Evolutionary conservation across 257 asterid genomes (phyloP), one percentile per base, ranked within the genome.

Genomic region (Paulownia fortunei): DNA sequence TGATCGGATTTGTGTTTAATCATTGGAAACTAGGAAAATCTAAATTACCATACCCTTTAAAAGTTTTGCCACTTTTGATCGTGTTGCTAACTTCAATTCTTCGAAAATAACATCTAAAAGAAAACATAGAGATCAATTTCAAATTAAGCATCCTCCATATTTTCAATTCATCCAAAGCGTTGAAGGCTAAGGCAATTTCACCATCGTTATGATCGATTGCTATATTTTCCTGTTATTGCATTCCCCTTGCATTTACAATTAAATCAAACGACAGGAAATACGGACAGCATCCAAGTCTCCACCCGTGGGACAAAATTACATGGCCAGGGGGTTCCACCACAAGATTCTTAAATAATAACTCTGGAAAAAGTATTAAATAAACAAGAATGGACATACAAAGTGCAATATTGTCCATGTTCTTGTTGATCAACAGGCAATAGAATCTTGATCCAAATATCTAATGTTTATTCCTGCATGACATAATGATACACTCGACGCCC

Each of bases 211-310:
- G 54, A 72, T 36, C 13, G 24, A 39, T 54, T 13, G 2, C 13
- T 36, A 51, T 12, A 30, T 36, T 36, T 27, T 26, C 37, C 39
- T 24, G 15, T 11, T 58, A 67, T 42, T 52, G 16, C 30, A 24
- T 47, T 37, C 32, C 78, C 36, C 66, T 60, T 42, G 74, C 71
- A 27, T 46, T 39, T 41, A 49, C 32, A 52, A 56, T 55, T 18
- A 5, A 24, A 80, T 47, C 68, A 44, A 49, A 36, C 7, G 46
- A 64, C 71, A 32, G n/a, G 54, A 21, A 19, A 21, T 18, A 75
- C 68, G 39, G 37, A 73, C 70, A 73, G 46, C 56, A 12, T 51
- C 55, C 46, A 73, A 73, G 73, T 71, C 51, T 30, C 62, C 54
- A 5, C 49, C 68, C 34, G 24, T 58, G 65, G 37, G 65, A 58